phyloP scores from a whole-genome alignment of 2,329 filamentous ascomycete genomes.

The Onygenales sp. region DNA sequence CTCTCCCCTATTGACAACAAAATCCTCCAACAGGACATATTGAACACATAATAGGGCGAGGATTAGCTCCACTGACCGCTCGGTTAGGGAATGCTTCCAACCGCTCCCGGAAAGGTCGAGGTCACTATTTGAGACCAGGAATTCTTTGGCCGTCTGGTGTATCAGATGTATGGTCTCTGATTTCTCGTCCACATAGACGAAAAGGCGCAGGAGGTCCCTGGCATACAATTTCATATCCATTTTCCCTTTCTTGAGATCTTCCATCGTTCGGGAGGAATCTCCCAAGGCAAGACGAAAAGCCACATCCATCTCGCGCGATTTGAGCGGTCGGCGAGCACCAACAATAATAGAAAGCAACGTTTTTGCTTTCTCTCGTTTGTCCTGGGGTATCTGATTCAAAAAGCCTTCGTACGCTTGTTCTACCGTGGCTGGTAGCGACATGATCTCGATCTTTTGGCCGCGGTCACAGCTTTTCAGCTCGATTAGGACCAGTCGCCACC shows the following conservation, averaged over 20 bases:
- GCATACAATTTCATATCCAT: conserved; percentile 5
- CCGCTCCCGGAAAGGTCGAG: too few relatives aligned
- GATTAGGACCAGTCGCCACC: conserved; percentile 15
- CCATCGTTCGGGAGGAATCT: conserved; percentile 3
- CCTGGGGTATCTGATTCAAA: conserved; percentile 4
- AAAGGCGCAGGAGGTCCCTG: conserved; percentile 15
- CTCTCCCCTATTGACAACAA: too few relatives aligned
- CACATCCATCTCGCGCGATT: conserved; percentile 15
- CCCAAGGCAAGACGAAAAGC: conserved; percentile 10
- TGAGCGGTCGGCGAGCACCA: conserved; percentile 17
- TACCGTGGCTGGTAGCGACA: conserved; percentile 10
- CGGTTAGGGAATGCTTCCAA: too few relatives aligned
- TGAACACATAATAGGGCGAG: too few relatives aligned
- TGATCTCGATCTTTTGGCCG: conserved; percentile 8
- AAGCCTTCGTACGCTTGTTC: conserved; percentile 22
- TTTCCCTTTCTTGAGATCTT: neutral
- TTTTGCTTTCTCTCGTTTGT: neutral
- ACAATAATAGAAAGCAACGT: conserved; percentile 17
- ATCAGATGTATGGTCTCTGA: conserved; percentile 15
- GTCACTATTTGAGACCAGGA: conserved; percentile 9
- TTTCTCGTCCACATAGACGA: conserved; percentile 15
- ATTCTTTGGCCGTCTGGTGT: conserved; percentile 22
- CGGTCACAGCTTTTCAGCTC: conserved; percentile 7
- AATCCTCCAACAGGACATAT: too few relatives aligned
- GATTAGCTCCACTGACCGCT: too few relatives aligned